Base-by-base conservation (phyloP, 768 basidiomycete species). In the Dentipellis fragilis region DNA sequence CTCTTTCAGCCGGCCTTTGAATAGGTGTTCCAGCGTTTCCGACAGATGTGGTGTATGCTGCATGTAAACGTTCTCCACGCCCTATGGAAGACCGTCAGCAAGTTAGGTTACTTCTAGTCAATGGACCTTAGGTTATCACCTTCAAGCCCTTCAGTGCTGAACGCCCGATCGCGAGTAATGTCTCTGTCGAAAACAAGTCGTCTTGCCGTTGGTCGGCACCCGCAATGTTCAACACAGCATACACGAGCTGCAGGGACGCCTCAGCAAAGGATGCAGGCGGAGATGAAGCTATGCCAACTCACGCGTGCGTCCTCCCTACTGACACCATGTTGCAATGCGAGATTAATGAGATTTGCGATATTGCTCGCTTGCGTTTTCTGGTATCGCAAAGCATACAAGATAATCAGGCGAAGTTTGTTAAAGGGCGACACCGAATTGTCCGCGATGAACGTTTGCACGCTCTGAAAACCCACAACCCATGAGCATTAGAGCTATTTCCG, bases 51-150 rank as follows among this genome's bases (percentile, higher is more conserved):
- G 96, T 14, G 84, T 85, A 64, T 98, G 96, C 63, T 98, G 96
- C 55, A 93, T 99, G 67, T 97, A 99, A 14, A 98, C 94, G 64
- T 99, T 99, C 71, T 99, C 96, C 4, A 98, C 95, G 2, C 96
- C 96, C 91, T 94, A 54, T 22, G 10, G 16, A 35, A 21, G 17
- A 16, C 48, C 17, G 29, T 49, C 3, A 59, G 36, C 37, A 22
- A 46, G 34, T 58, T 51, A 35, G 40, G 36, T 35, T 56, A 65
- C 46, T 59, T 49, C 19, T 54, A 16, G n/a, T 49, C 16, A 21
- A 36, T 7, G 35, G 19, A 36, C 29, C 29, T 29, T 6, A 34
- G 14, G 19, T 60, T 60, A 71, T 35, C 54, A 91, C 92, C 79
- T 96, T 96, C 49, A 99, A 74, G 6, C 96, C 96, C 66, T 97